These are phyloP conservation scores for Hyaloscypha hepaticicola DNA, from an alignment of 495 filamentous ascomycete genomes.

Conservation along the genomic window DNA sequence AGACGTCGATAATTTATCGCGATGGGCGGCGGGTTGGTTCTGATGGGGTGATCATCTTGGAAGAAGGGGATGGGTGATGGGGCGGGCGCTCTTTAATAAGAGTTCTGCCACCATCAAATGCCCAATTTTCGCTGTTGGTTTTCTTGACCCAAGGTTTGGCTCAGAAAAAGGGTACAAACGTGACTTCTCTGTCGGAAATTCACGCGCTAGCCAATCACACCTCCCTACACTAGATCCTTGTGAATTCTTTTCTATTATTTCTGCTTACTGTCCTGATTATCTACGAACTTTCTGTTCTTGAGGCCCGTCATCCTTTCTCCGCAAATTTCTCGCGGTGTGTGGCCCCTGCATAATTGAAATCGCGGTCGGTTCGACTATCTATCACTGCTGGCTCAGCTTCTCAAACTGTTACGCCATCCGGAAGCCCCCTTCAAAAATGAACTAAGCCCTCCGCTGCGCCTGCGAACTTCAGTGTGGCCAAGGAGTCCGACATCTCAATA, in stretches of 20 bases:
- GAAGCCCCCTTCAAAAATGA: neutral
- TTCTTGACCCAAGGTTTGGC: neutral
- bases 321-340: neutral
- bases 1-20: neutral
- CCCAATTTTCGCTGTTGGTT: neutral
- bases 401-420: slow-evolving; percentile 1
- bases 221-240: neutral
- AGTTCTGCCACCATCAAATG: neutral
- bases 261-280: neutral
- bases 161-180: neutral
- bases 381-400: neutral
- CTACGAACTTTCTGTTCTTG: neutral
- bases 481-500: neutral
- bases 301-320: neutral
- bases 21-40: neutral
- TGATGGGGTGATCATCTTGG: neutral
- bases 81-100: neutral
- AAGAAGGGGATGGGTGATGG: neutral
- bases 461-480: neutral
- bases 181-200: neutral
- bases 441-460: neutral
- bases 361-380: neutral
- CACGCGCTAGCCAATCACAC: neutral
- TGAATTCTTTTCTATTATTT: neutral
- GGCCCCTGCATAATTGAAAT: neutral